Conservation (phyloP, 1,284 basidiomycete species). For the Vanrija sp. region DNA sequence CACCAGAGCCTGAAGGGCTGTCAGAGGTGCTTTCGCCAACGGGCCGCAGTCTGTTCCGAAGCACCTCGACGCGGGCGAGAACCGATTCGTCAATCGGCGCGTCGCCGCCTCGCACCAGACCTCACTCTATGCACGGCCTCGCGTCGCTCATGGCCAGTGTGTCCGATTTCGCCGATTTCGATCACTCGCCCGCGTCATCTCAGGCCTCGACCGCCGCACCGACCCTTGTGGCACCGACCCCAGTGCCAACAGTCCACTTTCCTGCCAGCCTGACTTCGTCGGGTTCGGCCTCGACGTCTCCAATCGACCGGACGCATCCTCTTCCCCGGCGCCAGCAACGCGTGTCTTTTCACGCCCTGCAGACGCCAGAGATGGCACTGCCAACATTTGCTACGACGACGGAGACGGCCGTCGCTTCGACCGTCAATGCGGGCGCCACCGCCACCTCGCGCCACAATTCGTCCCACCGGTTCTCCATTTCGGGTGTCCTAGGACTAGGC, state of each 20-base stretch:
- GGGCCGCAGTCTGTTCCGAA: conserved; percentile 28
- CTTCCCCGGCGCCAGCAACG: conserved; percentile 15
- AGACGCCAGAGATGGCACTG: not conserved
- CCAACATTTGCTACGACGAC: conserved; percentile 37
- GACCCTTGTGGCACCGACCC: conserved; percentile 7
- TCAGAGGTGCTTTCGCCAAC: not conserved
- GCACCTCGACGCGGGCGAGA: conserved; percentile 19
- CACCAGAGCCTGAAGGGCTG: conserved; percentile 14
- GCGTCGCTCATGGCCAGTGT: conserved; percentile 17
- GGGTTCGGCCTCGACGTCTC: not conserved
- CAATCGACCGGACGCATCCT: conserved; percentile 5
- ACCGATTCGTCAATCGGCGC: conserved; percentile 5
- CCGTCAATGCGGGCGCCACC: conserved; percentile 5
- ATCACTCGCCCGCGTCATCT: conserved; percentile 1
- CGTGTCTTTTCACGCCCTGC: conserved; percentile 39
- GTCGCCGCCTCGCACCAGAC: conserved; percentile 8
- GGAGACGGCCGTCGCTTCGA: conserved; percentile 24
- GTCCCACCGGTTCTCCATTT: conserved; percentile 36
- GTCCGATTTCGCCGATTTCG: conserved; percentile 10
- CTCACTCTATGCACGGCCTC: conserved; percentile 27
- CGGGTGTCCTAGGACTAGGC: conserved; percentile 34
- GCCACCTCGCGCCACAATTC: not conserved
- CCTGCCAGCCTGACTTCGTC: conserved; percentile 1
- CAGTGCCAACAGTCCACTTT: conserved; percentile 16
- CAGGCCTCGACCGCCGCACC: not conserved